phyloP scores from a whole-genome alignment of 306 rosid species.

The Pyrus pyrifolia region DNA sequence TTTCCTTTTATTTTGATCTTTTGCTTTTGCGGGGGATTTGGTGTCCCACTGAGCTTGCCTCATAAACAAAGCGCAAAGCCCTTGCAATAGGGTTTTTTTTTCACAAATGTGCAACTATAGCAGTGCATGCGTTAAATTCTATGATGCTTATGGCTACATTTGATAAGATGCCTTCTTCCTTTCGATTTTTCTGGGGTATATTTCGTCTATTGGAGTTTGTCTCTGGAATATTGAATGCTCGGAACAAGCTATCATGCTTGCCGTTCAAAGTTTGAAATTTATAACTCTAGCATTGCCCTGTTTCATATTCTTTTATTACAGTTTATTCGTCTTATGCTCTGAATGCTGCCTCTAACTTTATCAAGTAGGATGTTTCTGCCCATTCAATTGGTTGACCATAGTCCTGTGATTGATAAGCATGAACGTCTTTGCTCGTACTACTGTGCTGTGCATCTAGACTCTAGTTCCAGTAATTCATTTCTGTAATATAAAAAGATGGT shows the following conservation, averaged over 20 bases:
- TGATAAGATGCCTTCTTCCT: neutral
- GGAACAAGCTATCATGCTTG: neutral
- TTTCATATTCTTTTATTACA: neutral
- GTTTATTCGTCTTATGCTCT: no score
- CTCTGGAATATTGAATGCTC: neutral
- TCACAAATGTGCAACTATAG: neutral
- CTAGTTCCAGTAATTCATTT: neutral
- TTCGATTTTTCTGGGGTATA: neutral
- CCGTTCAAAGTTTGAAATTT: no score
- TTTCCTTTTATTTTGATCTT: neutral
- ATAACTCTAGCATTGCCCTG: neutral
- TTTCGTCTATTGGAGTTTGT: neutral
- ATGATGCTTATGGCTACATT: neutral
- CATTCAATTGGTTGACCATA: neutral
- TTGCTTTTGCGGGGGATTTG: neutral
- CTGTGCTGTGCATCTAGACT: neutral
- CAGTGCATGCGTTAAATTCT: neutral
- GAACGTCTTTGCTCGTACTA: neutral
- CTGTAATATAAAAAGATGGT: neutral
- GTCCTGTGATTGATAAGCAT: neutral
- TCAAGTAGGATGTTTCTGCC: neutral
- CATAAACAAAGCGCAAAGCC: neutral
- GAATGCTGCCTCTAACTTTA: neutral
- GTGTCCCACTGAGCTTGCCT: neutral
- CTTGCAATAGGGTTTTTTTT: neutral